Evolutionary conservation across 2,329 filamentous ascomycete genomes (phyloP).

Genomic region (Curvularia sp.): DNA sequence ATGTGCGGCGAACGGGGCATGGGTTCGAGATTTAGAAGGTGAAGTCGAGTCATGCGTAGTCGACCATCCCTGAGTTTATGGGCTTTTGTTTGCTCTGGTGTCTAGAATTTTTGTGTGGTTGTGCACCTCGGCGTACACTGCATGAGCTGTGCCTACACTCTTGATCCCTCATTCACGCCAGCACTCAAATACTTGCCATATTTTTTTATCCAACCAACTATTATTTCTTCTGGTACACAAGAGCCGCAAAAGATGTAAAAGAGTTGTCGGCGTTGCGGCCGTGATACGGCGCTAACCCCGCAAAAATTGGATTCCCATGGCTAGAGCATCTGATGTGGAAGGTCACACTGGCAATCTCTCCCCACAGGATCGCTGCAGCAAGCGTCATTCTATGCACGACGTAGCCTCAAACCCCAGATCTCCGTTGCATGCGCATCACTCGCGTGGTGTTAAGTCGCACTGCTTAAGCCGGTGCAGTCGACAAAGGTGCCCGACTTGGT

Average conservation of each 20-base stretch:
- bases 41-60: not conserved
- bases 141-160: not conserved
- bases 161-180: not conserved
- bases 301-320: slow-evolving; percentile 11
- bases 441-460: slow-evolving; percentile 21
- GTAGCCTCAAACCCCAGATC: slow-evolving; percentile 3
- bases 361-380: slow-evolving; percentile 10
- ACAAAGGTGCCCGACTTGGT: not conserved
- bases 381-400: not conserved
- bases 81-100: not conserved
- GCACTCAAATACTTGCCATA: not conserved
- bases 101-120: not conserved
- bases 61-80: not conserved
- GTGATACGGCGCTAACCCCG: slow-evolving; percentile 15
- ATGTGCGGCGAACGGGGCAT: not conserved
- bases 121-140: not conserved
- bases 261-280: not conserved
- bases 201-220: not conserved
- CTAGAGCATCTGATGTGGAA: slow-evolving; percentile 18
- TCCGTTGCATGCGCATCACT: slow-evolving; percentile 19
- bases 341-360: slow-evolving; percentile 21
- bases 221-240: not conserved
- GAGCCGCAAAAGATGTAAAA: not conserved
- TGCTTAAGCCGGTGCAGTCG: slow-evolving; percentile 1
- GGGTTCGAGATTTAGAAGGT: not conserved